Evolutionary conservation across 371 early-diverging fungal species (phyloP).

Genomic region (Mucor circinelloides): DNA sequence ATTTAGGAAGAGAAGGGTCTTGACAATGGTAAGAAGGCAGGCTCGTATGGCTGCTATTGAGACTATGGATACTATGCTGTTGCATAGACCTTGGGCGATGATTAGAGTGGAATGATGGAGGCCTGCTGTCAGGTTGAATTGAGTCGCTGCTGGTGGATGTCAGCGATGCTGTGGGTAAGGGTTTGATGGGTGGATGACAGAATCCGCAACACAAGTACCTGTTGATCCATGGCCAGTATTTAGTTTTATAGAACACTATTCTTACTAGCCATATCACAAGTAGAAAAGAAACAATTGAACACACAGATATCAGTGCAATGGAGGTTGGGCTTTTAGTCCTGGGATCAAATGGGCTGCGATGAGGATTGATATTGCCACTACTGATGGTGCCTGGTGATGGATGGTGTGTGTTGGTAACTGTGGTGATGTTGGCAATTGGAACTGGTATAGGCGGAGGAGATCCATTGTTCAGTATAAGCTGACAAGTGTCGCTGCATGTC

Average conservation of each 20-base stretch:
- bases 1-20: slow-evolving; percentile 38
- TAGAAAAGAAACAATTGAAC: neutral
- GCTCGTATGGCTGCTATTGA: slow-evolving; percentile 12
- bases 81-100: neutral
- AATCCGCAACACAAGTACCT: neutral
- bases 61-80: neutral
- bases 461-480: slow-evolving; percentile 8
- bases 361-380: neutral
- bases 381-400: neutral
- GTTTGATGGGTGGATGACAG: neutral
- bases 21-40: slow-evolving; percentile 34
- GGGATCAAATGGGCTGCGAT: neutral
- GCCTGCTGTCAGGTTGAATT: slow-evolving; percentile 11
- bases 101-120: slow-evolving; percentile 34
- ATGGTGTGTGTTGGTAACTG: neutral
- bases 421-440: neutral
- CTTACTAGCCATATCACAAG: neutral
- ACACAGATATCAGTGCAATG: neutral
- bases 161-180: neutral
- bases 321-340: neutral
- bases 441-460: neutral
- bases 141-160: neutral
- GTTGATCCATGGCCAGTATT: slow-evolving; percentile 2
- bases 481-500: slow-evolving; percentile 31
- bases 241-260: slow-evolving; percentile 2